Conservation (phyloP, 108 stramenopile genomes). For the Cyclostephanos tholiformis region DNA sequence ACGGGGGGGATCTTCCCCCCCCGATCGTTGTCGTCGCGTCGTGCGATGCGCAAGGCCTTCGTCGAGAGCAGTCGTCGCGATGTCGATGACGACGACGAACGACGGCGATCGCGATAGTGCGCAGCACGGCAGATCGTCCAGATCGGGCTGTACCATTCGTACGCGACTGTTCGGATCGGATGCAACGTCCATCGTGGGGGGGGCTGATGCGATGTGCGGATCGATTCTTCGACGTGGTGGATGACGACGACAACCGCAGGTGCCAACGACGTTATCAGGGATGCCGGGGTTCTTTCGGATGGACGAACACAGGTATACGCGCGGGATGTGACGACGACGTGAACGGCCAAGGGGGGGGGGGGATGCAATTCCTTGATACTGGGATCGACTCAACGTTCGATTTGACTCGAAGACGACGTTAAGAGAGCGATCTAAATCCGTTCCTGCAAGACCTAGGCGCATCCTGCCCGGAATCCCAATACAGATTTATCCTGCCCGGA, state of each 20-base stretch:
- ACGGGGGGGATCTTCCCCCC: too few relatives aligned
- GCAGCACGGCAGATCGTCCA: too few relatives aligned
- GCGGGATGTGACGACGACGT: conserved; percentile 45
- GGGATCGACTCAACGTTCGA: too few relatives aligned
- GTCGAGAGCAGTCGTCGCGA: too few relatives aligned
- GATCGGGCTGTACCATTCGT: background rate
- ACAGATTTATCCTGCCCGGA: too few relatives aligned
- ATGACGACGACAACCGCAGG: conserved; percentile 28
- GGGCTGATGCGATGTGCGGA: conserved; percentile 31
- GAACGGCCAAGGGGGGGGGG: conserved; percentile 38
- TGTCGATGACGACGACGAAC: background rate
- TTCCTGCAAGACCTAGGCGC: too few relatives aligned
- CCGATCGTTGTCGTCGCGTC: background rate
- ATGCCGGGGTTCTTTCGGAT: conserved; percentile 47
- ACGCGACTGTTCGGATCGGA: background rate
- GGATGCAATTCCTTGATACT: conserved; percentile 55
- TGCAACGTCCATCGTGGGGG: conserved; percentile 47
- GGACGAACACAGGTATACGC: conserved; percentile 28
- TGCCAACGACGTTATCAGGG: background rate
- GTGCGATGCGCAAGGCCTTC: too few relatives aligned
- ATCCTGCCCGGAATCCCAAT: too few relatives aligned
- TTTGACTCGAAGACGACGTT: too few relatives aligned
- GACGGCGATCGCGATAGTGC: background rate
- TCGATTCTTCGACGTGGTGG: conserved; percentile 46
- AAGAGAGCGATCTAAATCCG: too few relatives aligned